Evolutionary conservation across 192 early-diverging fungal genomes (phyloP), one percentile per base, ranked within the genome.

Genomic region (Funneliformis geosporum): DNA sequence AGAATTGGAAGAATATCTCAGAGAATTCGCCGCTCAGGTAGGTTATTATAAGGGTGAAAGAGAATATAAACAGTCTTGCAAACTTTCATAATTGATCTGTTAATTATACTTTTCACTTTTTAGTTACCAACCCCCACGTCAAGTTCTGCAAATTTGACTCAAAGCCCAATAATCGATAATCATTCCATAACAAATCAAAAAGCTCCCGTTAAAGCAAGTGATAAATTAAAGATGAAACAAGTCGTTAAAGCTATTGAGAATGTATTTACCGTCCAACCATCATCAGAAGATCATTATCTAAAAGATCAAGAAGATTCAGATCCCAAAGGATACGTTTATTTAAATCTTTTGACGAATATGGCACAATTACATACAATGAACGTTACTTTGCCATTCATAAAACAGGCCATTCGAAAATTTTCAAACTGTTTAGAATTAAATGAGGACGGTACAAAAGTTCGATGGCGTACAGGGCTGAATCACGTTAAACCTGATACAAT

Each of bases 1-100:
- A 10, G 68, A 79, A n/a, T 55, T 79, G 23, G 78, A 79, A 55
- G 67, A 67, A 8, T 79, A 60, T 71, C n/a, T 79, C 14, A 69
- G 64, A 62, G 47, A 79, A 46, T 79, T 79, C n/a, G 78, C 78
- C 8, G 69, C 68, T 1, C 78, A 79, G 60, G 50, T 55, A 55
- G 21, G 6, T n/a, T 55, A 55, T 55, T 18, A 18, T 55, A 0
- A 55, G 14, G 14, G 0, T 5, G 5, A 44, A 44, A 44, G 9
- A 44, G 5, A 44, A 44, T 9, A 0, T 6, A 44, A 21, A 55
- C 18, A n/a, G 16, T 55, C 47, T 50, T 55, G 16, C 7, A 16
- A 18, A 14, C 5, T 0, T 21, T 55, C 18, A 21, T 55, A 55
- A 21, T 16, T 55, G 21, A n/a, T 55, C 33, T 33, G 18, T 50